A percentile compares a stretch with the other conserved stretches of the same genome.
Evolutionary conservation across 2,329 filamentous ascomycete genomes (phyloP).

Genomic region (Xylariaceae sp.): DNA sequence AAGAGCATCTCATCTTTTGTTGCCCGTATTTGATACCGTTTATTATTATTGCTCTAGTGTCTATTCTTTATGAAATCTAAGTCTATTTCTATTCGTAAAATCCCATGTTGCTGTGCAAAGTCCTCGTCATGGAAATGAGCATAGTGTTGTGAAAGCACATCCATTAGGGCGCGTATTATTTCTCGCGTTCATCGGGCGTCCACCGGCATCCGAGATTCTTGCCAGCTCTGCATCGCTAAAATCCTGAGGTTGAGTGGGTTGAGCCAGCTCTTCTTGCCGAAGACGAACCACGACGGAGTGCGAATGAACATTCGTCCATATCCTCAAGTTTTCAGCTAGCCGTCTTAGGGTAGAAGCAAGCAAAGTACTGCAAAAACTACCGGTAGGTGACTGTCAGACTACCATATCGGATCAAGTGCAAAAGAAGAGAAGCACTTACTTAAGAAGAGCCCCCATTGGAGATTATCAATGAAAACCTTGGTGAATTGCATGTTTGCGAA

Average conservation of each 20-base stretch:
- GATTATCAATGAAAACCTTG: constrained; percentile 49
- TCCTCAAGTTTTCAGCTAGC: constrained; percentile 59
- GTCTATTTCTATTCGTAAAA: no score
- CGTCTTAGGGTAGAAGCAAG: constrained; percentile 54
- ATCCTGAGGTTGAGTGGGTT: constrained; percentile 45
- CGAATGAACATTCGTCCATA: constrained; percentile 53
- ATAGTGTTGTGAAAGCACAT: background rate
- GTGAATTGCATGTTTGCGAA: constrained; percentile 54
- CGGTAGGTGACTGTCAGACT: constrained; percentile 4
- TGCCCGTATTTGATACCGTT: background rate
- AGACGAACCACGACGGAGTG: constrained; percentile 43
- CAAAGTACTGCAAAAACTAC: constrained; percentile 40
- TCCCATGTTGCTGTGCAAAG: background rate
- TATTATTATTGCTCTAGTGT: background rate
- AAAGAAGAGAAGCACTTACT: constrained; percentile 38
- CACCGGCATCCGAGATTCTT: constrained; percentile 17
- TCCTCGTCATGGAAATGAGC: no score
- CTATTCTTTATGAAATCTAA: background rate
- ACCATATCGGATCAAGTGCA: background rate
- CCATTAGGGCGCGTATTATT: background rate
- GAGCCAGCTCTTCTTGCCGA: constrained; percentile 43
- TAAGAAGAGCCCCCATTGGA: constrained; percentile 52
- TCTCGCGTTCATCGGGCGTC: constrained; percentile 10
- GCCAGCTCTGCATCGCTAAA: constrained; percentile 47
- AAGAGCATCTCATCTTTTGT: background rate